Percentiles rank a stretch among this genome's conserved stretches.
phyloP scores from a whole-genome alignment of 305 asterid genomes.

The Fraxinus nigra region DNA sequence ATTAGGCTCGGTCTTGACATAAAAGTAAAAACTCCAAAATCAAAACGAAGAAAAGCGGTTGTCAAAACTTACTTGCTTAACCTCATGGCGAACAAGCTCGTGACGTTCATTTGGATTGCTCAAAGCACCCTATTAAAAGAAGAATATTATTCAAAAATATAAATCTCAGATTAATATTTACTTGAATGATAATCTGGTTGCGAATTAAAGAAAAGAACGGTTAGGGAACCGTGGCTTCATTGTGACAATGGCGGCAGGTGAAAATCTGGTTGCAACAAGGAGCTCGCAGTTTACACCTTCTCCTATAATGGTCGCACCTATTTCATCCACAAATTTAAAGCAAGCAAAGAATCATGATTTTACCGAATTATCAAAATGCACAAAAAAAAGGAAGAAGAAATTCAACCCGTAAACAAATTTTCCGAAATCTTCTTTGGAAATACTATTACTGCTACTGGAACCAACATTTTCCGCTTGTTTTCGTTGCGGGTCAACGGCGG shows the following conservation, averaged over 20 bases:
- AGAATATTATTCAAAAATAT: slow-evolving; percentile 14
- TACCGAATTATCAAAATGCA: not conserved
- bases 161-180: not conserved
- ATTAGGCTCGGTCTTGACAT: slow-evolving; percentile 17
- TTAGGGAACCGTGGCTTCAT: slow-evolving; percentile 59
- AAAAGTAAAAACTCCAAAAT: not conserved
- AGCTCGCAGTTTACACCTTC: slow-evolving; percentile 81
- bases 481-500: slow-evolving; percentile 8
- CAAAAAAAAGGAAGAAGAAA: not conserved
- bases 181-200: not conserved
- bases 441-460: slow-evolving; percentile 1
- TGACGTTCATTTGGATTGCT: slow-evolving; percentile 70
- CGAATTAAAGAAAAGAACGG: not conserved
- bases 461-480: slow-evolving; percentile 19
- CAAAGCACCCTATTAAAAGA: slow-evolving; percentile 43
- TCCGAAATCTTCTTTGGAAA: slow-evolving; percentile 48
- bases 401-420: slow-evolving; percentile 65
- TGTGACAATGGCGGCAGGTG: slow-evolving; percentile 94
- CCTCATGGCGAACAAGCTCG: slow-evolving; percentile 75
- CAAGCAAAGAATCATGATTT: not conserved
- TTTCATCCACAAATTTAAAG: slow-evolving; percentile 2
- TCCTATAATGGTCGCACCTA: slow-evolving; percentile 83
- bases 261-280: slow-evolving; percentile 85
- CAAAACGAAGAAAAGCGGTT: not conserved
- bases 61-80: slow-evolving; percentile 48